Conservation (phyloP, 148 eudicot genomes). For the Amaranthus hypochondriacus region DNA sequence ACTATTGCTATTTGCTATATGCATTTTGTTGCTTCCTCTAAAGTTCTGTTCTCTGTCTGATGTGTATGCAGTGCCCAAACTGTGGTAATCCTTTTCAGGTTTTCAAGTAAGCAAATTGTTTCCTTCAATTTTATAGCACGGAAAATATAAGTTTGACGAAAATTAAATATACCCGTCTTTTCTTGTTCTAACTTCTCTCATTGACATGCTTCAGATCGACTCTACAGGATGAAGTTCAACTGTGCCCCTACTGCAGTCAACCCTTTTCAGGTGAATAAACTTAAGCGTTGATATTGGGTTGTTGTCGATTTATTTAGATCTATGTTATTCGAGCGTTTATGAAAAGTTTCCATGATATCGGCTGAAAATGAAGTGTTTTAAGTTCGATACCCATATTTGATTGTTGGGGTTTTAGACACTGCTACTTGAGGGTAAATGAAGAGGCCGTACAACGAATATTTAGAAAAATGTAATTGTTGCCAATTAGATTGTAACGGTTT, state of each 20-base stretch:
- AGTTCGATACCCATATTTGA: too few relatives aligned
- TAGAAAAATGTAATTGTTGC: too few relatives aligned
- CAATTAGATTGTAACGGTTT: too few relatives aligned
- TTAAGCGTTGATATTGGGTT: background rate
- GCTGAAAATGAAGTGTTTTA: too few relatives aligned
- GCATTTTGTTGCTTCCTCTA: background rate
- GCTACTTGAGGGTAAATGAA: too few relatives aligned
- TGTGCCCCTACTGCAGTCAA: conserved; percentile 84
- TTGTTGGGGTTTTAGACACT: too few relatives aligned
- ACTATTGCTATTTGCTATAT: background rate
- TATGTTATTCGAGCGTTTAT: background rate
- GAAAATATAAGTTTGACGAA: background rate
- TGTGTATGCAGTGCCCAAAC: conserved; percentile 80
- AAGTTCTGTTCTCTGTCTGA: conserved; percentile 7
- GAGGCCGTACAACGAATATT: too few relatives aligned
- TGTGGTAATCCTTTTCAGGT: conserved; percentile 78
- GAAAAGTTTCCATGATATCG: too few relatives aligned
- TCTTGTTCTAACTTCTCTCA: conserved; percentile 3
- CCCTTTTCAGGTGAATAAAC: conserved; percentile 72
- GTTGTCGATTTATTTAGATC: conserved; percentile 1
- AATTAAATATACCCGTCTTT: conserved; percentile 2
- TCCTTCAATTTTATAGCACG: conserved; percentile 6
- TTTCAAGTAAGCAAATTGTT: conserved; percentile 56
- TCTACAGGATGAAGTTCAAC: conserved; percentile 59
- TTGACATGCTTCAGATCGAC: conserved; percentile 52